phyloP scores from a whole-genome alignment of 768 basidiomycete genomes.

The Jaapia argillacea region DNA sequence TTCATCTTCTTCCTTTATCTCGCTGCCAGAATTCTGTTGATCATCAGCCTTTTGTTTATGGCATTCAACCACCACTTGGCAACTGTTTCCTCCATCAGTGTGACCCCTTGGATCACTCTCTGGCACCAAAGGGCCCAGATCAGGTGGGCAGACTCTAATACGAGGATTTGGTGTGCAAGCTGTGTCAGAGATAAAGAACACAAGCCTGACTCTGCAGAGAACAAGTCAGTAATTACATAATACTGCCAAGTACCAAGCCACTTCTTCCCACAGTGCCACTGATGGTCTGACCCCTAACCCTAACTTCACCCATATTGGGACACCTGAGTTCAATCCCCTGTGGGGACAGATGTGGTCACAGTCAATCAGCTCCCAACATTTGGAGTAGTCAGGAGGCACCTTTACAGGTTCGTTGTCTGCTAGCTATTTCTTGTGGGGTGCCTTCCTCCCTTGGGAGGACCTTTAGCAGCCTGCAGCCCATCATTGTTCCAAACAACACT shows the following conservation, averaged over 20 bases:
- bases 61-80: background rate
- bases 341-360: too few species aligned
- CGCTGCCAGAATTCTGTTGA: background rate
- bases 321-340: too few species aligned
- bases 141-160: constrained; percentile 2
- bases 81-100: background rate
- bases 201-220: too few species aligned
- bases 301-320: too few species aligned
- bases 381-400: background rate
- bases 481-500: constrained; percentile 2
- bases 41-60: background rate
- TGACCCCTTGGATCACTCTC: background rate
- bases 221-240: too few species aligned
- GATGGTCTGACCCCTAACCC: too few species aligned
- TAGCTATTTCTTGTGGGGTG: background rate
- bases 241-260: too few species aligned
- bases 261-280: too few species aligned
- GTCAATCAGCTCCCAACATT: too few species aligned
- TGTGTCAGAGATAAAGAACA: too few species aligned
- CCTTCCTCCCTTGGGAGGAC: background rate
- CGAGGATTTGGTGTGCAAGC: too few species aligned
- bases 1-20: background rate
- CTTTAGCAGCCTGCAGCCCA: background rate
- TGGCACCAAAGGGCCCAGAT: constrained; percentile 2
- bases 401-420: background rate